Conservation (phyloP, 176 grass and related monocot genomes). For the Coix lacrymajobi region DNA sequence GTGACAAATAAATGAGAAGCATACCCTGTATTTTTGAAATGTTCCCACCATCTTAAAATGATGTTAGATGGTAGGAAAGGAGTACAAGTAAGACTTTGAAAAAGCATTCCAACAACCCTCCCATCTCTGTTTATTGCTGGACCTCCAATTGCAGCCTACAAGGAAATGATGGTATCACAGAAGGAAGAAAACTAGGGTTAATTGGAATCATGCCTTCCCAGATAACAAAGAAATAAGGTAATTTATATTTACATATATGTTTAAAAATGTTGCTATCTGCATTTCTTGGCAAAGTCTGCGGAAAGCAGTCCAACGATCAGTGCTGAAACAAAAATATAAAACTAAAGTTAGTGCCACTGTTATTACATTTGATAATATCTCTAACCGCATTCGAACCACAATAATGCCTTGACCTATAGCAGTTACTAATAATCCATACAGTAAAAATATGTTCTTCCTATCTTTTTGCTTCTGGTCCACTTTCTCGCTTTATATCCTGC, state of each 20-base stretch:
- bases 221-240: neutral
- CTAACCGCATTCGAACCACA: neutral
- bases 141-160: neutral
- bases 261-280: neutral
- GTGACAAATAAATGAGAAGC: neutral
- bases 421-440: neutral
- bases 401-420: neutral
- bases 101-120: neutral
- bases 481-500: neutral
- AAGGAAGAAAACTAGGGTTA: neutral
- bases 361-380: neutral
- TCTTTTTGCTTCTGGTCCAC: neutral
- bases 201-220: neutral
- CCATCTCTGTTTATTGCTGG: neutral
- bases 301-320: neutral
- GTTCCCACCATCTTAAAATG: slow-evolving; percentile 7
- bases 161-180: neutral
- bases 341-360: neutral
- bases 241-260: neutral
- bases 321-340: neutral
- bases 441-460: neutral
- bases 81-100: neutral
- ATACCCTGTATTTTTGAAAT: slow-evolving; percentile 5
- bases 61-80: slow-evolving; percentile 1
- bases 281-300: neutral